Evolutionary conservation across 208 protist genomes (phyloP), one percentile per base, ranked within the genome.

Genomic region (Acanthamoeba healyi): DNA sequence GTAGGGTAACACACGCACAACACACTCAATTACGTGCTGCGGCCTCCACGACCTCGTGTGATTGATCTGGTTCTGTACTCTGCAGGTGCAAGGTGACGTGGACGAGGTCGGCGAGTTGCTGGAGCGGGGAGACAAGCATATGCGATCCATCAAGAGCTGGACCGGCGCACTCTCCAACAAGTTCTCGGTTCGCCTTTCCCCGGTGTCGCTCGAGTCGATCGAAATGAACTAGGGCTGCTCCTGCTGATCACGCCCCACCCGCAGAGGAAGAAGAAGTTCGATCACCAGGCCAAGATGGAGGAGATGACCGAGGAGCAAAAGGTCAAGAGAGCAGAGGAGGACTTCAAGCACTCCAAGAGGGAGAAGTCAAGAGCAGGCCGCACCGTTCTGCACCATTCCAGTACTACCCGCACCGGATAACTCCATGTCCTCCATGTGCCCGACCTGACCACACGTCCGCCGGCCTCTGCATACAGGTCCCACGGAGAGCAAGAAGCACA

Each of bases 81-180:
- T 70, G 54, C 65, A 74, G 65, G 38, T 74, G 5, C 70, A 81
- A 46, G 70, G 32, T 1, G 70, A 81, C 70, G 38, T 81, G 0
- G 70, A 81, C 22, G 70, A 81, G 7, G 40, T 81, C 10, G 70
- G 70, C 3, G 70, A 81, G 70, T 12, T 81, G 26, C 38, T 51
- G 36, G 70, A 51, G 32, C 3, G 70, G 40, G 70, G 38, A n/a
- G 70, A 81, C 70, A 81, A 49, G 22, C 70, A 81, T 38, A 81
- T 81, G 70, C 34, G 70, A 4, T n/a, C 70, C 17, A 81, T 81
- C 70, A 81, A 32, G 38, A 81, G 70, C 70, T 81, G 70, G 70
- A 81, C 70, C 6, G 70, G 70, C 22, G 70, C 38, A 34, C 17
- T 81, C 38, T 34, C 70, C 70, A 81, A 81, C 70, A 81, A 81